Conservation (phyloP, 1,284 basidiomycete species). For the Tylopilus sp. region DNA sequence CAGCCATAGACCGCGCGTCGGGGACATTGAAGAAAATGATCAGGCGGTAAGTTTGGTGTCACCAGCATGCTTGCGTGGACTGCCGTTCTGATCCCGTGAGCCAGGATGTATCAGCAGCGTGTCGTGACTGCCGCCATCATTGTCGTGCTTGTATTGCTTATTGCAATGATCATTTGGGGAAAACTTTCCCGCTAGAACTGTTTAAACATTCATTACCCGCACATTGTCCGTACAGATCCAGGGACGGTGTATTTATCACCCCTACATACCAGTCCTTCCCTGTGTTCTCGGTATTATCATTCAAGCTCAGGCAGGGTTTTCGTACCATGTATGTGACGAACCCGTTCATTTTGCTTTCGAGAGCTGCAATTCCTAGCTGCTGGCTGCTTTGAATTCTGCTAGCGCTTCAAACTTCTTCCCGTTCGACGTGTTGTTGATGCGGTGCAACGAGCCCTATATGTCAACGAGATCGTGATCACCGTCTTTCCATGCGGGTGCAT, state of each 20-base stretch:
- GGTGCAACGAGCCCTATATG: conserved; percentile 52
- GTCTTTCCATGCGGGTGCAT: conserved; percentile 63
- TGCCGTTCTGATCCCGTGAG: conserved; percentile 26
- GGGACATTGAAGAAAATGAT: conserved; percentile 77
- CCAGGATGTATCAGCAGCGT: conserved; percentile 80
- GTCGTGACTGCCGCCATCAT: conserved; percentile 69
- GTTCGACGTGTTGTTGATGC: conserved; percentile 56
- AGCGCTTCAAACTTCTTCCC: conserved; percentile 44
- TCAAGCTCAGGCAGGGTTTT: background rate
- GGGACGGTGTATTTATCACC: conserved; percentile 33
- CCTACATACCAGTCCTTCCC: conserved; percentile 18
- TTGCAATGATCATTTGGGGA: conserved; percentile 67
- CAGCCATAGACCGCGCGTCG: conserved; percentile 68
- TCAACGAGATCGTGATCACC: conserved; percentile 56
- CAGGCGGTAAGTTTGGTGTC: conserved; percentile 49
- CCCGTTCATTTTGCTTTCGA: conserved; percentile 3
- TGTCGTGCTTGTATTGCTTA: conserved; percentile 63
- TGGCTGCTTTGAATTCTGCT: conserved; percentile 42
- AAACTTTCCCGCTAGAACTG: conserved; percentile 48
- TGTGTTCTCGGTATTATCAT: background rate
- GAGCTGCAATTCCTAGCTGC: conserved; percentile 34
- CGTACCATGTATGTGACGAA: conserved; percentile 14
- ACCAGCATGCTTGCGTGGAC: conserved; percentile 2
- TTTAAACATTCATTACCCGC: conserved; percentile 13
- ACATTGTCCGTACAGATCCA: conserved; percentile 8